phyloP scores from a whole-genome alignment of 1,284 basidiomycete genomes.

The Boletus smithii region DNA sequence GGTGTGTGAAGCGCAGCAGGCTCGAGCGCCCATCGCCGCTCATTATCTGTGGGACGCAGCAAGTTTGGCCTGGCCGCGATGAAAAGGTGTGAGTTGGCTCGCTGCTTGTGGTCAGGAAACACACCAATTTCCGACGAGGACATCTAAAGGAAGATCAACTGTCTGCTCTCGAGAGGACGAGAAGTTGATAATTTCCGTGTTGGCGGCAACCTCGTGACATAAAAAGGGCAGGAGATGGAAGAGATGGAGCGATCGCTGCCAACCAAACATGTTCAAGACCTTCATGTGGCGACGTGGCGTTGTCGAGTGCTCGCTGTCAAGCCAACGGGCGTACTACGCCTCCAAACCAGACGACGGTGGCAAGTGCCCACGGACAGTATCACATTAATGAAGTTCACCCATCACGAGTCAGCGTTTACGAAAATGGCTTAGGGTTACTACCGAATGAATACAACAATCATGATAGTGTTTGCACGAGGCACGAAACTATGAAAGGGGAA shows the following conservation, averaged over 20 bases:
- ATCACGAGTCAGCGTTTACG: slow-evolving; percentile 8
- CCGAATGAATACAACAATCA: slow-evolving; percentile 14
- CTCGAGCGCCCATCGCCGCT: slow-evolving; percentile 36
- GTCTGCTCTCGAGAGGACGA: slow-evolving; percentile 30
- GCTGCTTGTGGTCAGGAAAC: slow-evolving; percentile 22
- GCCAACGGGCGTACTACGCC: slow-evolving; percentile 17
- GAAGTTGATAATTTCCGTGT: slow-evolving; percentile 69
- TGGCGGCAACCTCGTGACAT: slow-evolving; percentile 39
- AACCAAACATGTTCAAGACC: slow-evolving; percentile 1
- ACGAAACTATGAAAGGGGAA: slow-evolving; percentile 10
- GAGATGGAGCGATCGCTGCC: slow-evolving; percentile 17
- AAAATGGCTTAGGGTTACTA: slow-evolving; percentile 2
- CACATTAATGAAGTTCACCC: too few relatives aligned
- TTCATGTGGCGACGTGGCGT: slow-evolving; percentile 21
- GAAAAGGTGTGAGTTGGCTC: not conserved
- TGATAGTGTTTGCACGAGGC: slow-evolving; percentile 22
- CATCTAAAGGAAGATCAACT: slow-evolving; percentile 24
- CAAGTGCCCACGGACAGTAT: slow-evolving; percentile 8
- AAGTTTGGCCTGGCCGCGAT: slow-evolving; percentile 31
- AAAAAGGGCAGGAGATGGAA: slow-evolving; percentile 20
- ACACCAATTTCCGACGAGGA: slow-evolving; percentile 42
- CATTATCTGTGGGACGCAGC: slow-evolving; percentile 28
- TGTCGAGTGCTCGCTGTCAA: slow-evolving; percentile 14
- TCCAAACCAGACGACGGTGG: not conserved
- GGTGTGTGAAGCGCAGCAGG: slow-evolving; percentile 46